Evolutionary conservation across 2,329 filamentous ascomycete species (phyloP), one percentile per base, ranked within the genome.

Genomic region (Colletotrichum cereale): DNA sequence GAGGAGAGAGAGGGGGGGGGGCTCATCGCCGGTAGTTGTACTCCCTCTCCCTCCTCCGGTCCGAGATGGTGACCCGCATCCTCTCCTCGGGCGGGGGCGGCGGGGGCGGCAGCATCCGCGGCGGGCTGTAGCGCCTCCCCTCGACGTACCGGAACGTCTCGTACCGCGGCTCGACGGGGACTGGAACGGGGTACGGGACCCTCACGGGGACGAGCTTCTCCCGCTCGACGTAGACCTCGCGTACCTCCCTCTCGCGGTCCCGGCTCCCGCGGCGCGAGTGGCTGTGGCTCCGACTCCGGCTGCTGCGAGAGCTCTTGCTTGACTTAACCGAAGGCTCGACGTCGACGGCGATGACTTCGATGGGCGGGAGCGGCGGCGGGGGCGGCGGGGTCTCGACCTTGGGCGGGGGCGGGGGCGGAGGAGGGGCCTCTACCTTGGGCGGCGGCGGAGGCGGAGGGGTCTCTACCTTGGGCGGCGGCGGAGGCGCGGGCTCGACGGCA

Each of bases 91-190:
- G 76, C 70, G 77, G 73, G 12, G 76, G 74, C 52, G 80, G 79
- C 72, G 82, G 74, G 56, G 79, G 74, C 53, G 78, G 76, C 29
- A 76, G 73, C 29, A 74, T 65, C 21, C 77, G 73, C n/a, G 79
- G 78, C 1, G 78, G 78, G 42, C 82, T 81, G 62, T 78, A 79
- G 29, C 83, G 79, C 62, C 84, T 80, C 0, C 84, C 85, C 69
- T 88, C 86, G 60, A 89, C 82, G 74, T 88, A 88, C 8, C 87
- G 85, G 75, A 82, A 89, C 38, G 85, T 86, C 47, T 87, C 86
- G 73, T 84, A 84, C 71, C 78, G 75, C 44, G 80, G 80, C 74
- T 81, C 82, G 36, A 66, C 67, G 31, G 65, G 69, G 24, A 78
- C 77, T 0, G 81, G 82, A 7, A 84, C 81, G 24, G 82, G 84